Base-by-base conservation (phyloP, 2,329 filamentous ascomycete genomes). In the Monilinia vaccinii-corymbosi region DNA sequence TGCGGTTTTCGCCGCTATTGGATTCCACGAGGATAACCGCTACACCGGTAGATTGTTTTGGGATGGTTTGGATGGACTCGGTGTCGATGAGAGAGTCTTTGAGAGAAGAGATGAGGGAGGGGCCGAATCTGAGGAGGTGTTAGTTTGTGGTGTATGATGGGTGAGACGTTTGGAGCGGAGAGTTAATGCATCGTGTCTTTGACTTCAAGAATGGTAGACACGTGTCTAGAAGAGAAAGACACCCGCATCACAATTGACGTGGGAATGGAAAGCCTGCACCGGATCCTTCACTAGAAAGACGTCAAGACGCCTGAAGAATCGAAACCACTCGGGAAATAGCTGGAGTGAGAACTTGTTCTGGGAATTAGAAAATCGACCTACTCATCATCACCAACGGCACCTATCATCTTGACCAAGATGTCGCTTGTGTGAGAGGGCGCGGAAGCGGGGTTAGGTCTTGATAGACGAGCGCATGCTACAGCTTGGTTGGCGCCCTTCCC, bases 401-500 rank as follows among this genome's bases (percentile, higher is more conserved):
- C 89, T 23, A 89, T 75, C 87, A 93, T 91, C 69, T 81, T 78
- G 44, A 92, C 81, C 5, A 74, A 68, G 36, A 79, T 71, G 53
- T 66, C 63, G 10, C 60, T 56, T 25, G 50, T 28, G n/a, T 47
- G 31, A 31, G 65, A 46, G 68, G 67, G 50, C 11, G 42, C 21
- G n/a, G 44, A 47, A 16, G 63, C 46, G 40, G 71, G 66, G 38
- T 76, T 77, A 32, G 79, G 70, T 51, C 87, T 82, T 1, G 89
- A 94, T 55, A 95, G 82, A 64, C 93, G 89, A 55, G 87, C 89
- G 75, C 88, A 91, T 28, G 91, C 91, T 60, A 96, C 89, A 62
- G 91, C 92, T 77, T 97, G 93, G 77, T 97, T 97, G 62, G 92
- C 91, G 65, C 93, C 93, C 76, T 99, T 99, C 60, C 94, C 93